These are phyloP conservation scores for Solanum gracilifrons DNA, from an alignment of 257 asterid species.

Conservation along the genomic window DNA sequence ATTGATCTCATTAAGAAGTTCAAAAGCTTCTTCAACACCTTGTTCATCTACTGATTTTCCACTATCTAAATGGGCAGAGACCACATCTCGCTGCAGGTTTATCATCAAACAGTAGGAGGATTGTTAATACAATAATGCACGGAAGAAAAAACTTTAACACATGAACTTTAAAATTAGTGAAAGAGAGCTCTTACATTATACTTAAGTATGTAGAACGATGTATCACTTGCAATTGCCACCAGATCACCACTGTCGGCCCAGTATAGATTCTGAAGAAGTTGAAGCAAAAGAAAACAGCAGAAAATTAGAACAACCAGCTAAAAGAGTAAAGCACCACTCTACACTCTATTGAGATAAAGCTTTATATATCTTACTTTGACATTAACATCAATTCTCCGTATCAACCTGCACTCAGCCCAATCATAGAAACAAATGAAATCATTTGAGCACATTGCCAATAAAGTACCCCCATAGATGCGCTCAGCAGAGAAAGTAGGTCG, in stretches of 20 bases:
- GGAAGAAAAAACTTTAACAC: background rate
- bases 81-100: slow-evolving; percentile 80
- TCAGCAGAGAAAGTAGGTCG: slow-evolving; percentile 95
- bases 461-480: slow-evolving; percentile 74
- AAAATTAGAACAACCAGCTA: background rate
- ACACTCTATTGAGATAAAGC: background rate
- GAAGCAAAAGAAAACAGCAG: background rate
- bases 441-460: slow-evolving; percentile 82
- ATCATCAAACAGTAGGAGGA: slow-evolving; percentile 2
- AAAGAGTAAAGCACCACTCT: background rate
- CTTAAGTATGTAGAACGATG: slow-evolving; percentile 75
- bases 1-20: slow-evolving; percentile 80
- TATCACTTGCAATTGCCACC: slow-evolving; percentile 77
- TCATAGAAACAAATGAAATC: slow-evolving; percentile 91
- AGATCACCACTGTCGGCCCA: slow-evolving; percentile 94
- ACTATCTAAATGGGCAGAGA: slow-evolving; percentile 80
- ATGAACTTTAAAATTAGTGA: background rate
- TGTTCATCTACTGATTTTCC: slow-evolving; percentile 87
- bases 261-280: slow-evolving; percentile 65
- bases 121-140: background rate
- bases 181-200: slow-evolving; percentile 36
- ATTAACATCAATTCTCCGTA: slow-evolving; percentile 80
- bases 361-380: slow-evolving; percentile 55
- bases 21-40: slow-evolving; percentile 98
- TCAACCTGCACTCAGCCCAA: slow-evolving; percentile 90